A percentile compares a stretch with the other conserved stretches of the same genome.
phyloP scores from a whole-genome alignment of 306 rosid species.

The Lathyrus sativus region DNA sequence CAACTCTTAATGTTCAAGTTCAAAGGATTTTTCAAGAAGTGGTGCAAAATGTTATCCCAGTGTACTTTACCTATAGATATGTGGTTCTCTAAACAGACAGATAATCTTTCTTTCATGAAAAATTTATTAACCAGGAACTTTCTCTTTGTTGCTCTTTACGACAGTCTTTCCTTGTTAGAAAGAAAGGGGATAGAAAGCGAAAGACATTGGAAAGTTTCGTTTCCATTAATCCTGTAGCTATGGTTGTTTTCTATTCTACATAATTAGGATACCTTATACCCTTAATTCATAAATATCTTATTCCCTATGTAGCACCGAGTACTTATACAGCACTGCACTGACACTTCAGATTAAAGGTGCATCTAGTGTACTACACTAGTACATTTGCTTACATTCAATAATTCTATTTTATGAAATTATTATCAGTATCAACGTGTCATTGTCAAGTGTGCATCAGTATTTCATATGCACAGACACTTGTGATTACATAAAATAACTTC shows the following conservation, averaged over 20 bases:
- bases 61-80: no score
- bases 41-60: background rate
- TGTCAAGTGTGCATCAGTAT: no score
- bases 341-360: background rate
- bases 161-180: background rate
- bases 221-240: background rate
- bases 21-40: background rate
- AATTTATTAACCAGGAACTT: background rate
- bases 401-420: background rate
- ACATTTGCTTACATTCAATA: background rate
- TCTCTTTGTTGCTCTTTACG: background rate
- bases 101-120: background rate
- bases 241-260: background rate
- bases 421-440: background rate
- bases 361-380: background rate
- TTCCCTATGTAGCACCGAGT: background rate
- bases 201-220: background rate
- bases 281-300: slow-evolving; percentile 1
- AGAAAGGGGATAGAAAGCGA: slow-evolving; percentile 3
- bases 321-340: background rate
- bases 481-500: background rate
- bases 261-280: background rate
- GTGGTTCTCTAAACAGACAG: no score
- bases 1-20: background rate
- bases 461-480: no score